phyloP scores from a whole-genome alignment of 208 protist genomes.

The Crithidia expoeki region DNA sequence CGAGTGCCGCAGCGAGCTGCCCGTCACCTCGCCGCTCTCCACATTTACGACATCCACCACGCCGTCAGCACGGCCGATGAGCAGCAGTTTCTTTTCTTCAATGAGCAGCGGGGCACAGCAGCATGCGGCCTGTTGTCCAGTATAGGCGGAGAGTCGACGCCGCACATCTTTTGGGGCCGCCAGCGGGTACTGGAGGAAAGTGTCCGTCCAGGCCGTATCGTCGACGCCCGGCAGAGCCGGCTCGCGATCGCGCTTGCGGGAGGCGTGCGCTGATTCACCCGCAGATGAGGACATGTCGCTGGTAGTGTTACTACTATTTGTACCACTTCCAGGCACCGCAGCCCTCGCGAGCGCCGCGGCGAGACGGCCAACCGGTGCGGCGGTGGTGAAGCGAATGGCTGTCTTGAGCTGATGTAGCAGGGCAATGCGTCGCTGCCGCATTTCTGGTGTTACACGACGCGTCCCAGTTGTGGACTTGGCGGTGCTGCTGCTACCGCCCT shows the following conservation, averaged over 20 bases:
- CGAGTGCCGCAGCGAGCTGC: constrained; percentile 50
- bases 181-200: constrained; percentile 37
- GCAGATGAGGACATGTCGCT: neutral
- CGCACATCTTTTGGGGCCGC: constrained; percentile 39
- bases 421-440: constrained; percentile 41
- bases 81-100: constrained; percentile 20
- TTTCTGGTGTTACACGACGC: constrained; percentile 35
- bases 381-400: constrained; percentile 51
- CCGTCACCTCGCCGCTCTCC: constrained; percentile 28
- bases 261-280: neutral
- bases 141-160: constrained; percentile 38
- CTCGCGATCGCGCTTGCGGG: constrained; percentile 23
- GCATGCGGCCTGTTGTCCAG: constrained; percentile 40
- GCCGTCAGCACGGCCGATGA: constrained; percentile 70
- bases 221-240: neutral
- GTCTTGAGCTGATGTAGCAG: constrained; percentile 55
- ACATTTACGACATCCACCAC: constrained; percentile 60
- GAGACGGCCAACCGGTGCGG: constrained; percentile 55
- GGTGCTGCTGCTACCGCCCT: neutral
- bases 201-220: constrained; percentile 32
- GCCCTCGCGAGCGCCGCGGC: constrained; percentile 44
- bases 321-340: neutral
- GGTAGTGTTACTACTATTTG: neutral
- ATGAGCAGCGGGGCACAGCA: constrained; percentile 23
- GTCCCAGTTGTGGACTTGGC: constrained; percentile 2